Evolutionary conservation across 768 basidiomycete genomes (phyloP).

Genomic region (Mycena rosella): DNA sequence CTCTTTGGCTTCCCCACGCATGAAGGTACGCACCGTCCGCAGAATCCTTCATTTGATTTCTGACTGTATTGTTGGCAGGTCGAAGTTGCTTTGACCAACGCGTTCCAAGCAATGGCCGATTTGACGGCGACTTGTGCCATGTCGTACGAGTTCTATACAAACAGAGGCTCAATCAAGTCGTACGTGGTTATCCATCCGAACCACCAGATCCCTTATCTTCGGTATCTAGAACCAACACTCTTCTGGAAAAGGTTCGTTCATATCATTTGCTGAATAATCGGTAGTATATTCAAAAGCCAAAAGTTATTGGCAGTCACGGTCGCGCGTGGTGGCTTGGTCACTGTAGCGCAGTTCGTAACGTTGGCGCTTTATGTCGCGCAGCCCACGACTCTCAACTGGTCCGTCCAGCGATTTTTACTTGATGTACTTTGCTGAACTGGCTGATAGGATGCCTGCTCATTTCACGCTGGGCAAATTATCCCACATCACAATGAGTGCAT

Average conservation of each 20-base stretch:
- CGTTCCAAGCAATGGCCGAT: slow-evolving; percentile 10
- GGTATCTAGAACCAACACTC: neutral
- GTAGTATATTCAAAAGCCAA: neutral
- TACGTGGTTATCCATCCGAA: neutral
- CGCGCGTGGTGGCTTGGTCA: slow-evolving; percentile 12
- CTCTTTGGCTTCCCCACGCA: neutral
- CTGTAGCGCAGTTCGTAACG: slow-evolving; percentile 14
- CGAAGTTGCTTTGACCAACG: slow-evolving; percentile 4
- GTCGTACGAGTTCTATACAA: slow-evolving; percentile 2
- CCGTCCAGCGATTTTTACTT: neutral
- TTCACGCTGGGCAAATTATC: slow-evolving; percentile 15
- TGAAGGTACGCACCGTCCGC: neutral
- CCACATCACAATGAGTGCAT: slow-evolving; percentile 13
- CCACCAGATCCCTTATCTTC: neutral
- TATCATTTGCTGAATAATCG: neutral
- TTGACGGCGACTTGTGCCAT: neutral
- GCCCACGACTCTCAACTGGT: slow-evolving; percentile 17
- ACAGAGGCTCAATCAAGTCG: slow-evolving; percentile 9
- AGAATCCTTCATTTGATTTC: neutral
- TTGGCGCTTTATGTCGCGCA: slow-evolving; percentile 11
- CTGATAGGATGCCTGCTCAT: slow-evolving; percentile 20
- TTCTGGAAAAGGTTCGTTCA: slow-evolving; percentile 4
- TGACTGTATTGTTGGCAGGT: neutral
- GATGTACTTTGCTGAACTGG: neutral
- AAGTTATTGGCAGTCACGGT: slow-evolving; percentile 12